Base-by-base conservation (phyloP, 352 stramenopile genomes). In the Globisporangium nodosum region DNA sequence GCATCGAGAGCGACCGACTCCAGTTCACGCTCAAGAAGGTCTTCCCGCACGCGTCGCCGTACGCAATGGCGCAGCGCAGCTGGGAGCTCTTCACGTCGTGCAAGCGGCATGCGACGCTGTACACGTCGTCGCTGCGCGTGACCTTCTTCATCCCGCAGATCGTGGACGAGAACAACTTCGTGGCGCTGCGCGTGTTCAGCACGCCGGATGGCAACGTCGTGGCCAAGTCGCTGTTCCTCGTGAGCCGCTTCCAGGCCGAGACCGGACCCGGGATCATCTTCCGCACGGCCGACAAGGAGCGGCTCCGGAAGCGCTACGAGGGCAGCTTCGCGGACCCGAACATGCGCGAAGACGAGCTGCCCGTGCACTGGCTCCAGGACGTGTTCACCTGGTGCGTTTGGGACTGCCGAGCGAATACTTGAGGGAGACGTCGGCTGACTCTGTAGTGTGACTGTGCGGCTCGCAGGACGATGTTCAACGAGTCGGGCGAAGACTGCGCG, bases 161-260 rank as follows among this genome's bases (percentile, higher is more conserved):
- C 43, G 68, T 89, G 1, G 74, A 89, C 64, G 76, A 82, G 11
- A 66, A 85, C 60, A 89, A 84, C 56, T 65, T 89, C 16, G 65
- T 87, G 49, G 71, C 72, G 53, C 76, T 78, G 56, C 74, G 76
- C 45, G 63, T 77, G 33, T 81, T 87, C 42, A 66, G 56, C 13
- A 70, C 52, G 30, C 43, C 66, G 0, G 51, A 60, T 24, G 62
- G 60, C 9, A 64, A 49, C n/a, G 49, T 43, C 2, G 40, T 67
- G 3, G 74, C 69, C 49, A 76, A 81, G 56, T 79, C 74, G 8
- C 68, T 89, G 30, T 84, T 77, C 46, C 47, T 86, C 3, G 48
- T 81, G 21, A 71, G 72, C 1, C 65, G 66, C 11, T 77, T 87
- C 52, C 58, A 69, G 16, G 65, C 75, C 15, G 56, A 74, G 6